Evolutionary conservation across 2,329 filamentous ascomycete species (phyloP).

Genomic region (Diaporthe sp.): DNA sequence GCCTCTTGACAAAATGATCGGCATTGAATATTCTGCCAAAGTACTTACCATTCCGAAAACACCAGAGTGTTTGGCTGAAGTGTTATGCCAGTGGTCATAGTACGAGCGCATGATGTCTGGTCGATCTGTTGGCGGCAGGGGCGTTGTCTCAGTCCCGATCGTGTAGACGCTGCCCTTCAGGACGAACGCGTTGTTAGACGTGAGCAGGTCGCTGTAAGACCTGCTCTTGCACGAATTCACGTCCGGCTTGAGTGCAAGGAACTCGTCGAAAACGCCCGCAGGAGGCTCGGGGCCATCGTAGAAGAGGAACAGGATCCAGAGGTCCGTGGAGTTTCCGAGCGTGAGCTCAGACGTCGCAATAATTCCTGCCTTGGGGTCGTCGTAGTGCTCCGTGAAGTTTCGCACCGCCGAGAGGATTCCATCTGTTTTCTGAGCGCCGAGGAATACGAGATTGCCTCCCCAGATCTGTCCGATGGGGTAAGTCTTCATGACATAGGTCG

Average conservation of each 20-base stretch:
- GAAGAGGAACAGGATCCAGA: conserved; percentile 73
- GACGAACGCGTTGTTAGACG: conserved; percentile 42
- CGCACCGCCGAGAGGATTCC: conserved; percentile 51
- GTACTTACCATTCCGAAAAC: conserved; percentile 5
- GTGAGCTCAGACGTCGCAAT: conserved; percentile 67
- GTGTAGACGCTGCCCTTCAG: conserved; percentile 42
- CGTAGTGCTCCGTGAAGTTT: conserved; percentile 69
- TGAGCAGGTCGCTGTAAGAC: conserved; percentile 46
- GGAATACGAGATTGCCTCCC: conserved; percentile 57
- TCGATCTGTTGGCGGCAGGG: conserved; percentile 39
- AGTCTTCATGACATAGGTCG: conserved; percentile 58
- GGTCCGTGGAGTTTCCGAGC: conserved; percentile 57
- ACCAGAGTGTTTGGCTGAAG: conserved; percentile 17
- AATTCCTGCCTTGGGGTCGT: conserved; percentile 70
- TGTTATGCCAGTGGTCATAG: conserved; percentile 42
- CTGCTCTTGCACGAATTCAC: conserved; percentile 50
- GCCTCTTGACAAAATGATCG: not conserved
- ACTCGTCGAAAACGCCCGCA: conserved; percentile 66
- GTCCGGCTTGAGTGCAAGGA: conserved; percentile 59
- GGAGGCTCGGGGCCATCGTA: conserved; percentile 70
- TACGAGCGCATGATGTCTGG: conserved; percentile 38
- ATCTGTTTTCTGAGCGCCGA: conserved; percentile 46
- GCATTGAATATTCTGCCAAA: conserved; percentile 11
- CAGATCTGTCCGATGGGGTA: conserved; percentile 56
- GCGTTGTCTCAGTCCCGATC: conserved; percentile 45